These are phyloP conservation scores for Pseudopyrenochaeta lycopersici DNA, from an alignment of 2,329 filamentous ascomycete species.

Conservation along the genomic window DNA sequence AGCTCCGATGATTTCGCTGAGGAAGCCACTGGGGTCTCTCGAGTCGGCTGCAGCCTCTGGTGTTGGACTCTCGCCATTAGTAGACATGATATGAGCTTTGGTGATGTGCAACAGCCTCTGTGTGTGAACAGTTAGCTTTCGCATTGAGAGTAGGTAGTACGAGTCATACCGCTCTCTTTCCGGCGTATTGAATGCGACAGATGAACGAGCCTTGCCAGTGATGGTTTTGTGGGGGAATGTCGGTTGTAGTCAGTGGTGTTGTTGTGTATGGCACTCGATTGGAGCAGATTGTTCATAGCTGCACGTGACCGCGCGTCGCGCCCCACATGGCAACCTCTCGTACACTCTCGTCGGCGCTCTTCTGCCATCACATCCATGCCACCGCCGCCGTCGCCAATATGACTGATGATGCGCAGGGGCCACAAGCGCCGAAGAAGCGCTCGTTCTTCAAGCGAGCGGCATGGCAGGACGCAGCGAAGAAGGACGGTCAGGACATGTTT, in stretches of 20 bases:
- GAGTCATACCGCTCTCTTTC: background rate
- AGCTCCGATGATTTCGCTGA: constrained; percentile 93
- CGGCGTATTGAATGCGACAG: background rate
- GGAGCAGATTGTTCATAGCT: background rate
- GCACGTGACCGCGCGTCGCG: constrained; percentile 45
- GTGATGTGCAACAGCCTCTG: background rate
- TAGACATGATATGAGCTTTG: constrained; percentile 22
- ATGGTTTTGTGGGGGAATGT: background rate
- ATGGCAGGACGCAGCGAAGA: constrained; percentile 55
- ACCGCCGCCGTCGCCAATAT: constrained; percentile 33
- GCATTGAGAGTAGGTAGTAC: background rate
- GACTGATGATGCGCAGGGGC: constrained; percentile 30
- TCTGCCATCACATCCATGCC: background rate
- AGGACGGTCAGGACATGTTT: constrained; percentile 51
- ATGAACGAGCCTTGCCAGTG: background rate
- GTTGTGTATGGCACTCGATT: background rate
- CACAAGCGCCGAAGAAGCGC: constrained; percentile 51
- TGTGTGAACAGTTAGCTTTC: background rate
- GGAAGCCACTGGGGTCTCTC: constrained; percentile 91
- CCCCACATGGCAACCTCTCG: background rate
- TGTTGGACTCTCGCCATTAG: constrained; percentile 70
- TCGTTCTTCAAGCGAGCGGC: constrained; percentile 66
- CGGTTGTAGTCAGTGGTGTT: background rate
- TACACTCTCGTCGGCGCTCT: constrained; percentile 1
- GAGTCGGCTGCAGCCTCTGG: constrained; percentile 72